These are phyloP conservation scores for Cladosporium cucumerinum DNA, from an alignment of 2,329 filamentous ascomycete species.

Conservation along the genomic window DNA sequence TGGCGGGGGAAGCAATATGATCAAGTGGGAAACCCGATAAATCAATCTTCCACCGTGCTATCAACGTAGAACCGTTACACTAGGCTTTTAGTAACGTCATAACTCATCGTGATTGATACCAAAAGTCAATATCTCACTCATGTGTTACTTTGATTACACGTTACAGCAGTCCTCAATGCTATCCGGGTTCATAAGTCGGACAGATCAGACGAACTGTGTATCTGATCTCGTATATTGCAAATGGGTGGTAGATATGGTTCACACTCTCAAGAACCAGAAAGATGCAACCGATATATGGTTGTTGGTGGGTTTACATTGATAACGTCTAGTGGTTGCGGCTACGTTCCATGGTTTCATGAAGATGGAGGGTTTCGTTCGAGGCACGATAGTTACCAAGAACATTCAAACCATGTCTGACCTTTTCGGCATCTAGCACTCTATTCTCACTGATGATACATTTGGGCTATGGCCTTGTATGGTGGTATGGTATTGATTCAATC, in stretches of 20 bases:
- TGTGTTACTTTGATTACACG: not conserved
- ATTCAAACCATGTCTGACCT: not conserved
- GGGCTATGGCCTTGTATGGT: not conserved
- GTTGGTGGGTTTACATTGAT: not conserved
- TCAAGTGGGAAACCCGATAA: too few species aligned
- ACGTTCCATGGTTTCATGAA: not conserved
- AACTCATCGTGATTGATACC: not conserved
- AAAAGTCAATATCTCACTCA: not conserved
- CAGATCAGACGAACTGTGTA: not conserved
- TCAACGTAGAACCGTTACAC: not conserved
- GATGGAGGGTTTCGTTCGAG: not conserved
- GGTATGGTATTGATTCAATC: not conserved
- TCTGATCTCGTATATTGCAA: not conserved
- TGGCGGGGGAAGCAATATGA: not conserved
- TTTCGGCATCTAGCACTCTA: not conserved
- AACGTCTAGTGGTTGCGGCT: not conserved
- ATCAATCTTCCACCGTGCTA: not conserved
- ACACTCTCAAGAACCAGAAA: not conserved
- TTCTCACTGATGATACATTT: not conserved
- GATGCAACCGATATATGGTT: not conserved
- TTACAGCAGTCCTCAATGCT: not conserved
- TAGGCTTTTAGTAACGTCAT: not conserved
- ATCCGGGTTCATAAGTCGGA: not conserved
- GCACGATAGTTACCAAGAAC: not conserved
- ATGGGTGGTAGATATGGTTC: not conserved